Evolutionary conservation across 2,329 filamentous ascomycete genomes (phyloP).

Genomic region (Penicillium freii): DNA sequence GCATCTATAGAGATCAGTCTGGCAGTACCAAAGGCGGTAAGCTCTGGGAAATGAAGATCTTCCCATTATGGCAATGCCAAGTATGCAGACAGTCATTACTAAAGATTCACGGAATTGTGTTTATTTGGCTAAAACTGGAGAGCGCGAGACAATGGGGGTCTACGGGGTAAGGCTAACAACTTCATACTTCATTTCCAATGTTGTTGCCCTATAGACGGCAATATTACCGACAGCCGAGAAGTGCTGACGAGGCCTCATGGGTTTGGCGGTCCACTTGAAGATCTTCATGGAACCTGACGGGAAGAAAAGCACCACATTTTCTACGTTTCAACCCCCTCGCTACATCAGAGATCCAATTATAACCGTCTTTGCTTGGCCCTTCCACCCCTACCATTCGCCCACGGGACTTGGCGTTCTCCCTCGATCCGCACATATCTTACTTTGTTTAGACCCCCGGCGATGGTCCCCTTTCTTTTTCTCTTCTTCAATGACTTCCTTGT

Average conservation of each 20-base stretch:
- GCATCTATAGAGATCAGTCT: not conserved
- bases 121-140: not conserved
- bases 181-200: not conserved
- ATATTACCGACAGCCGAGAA: not conserved
- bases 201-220: not conserved
- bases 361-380: not conserved
- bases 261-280: not conserved
- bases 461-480: not conserved
- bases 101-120: not conserved
- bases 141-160: not conserved
- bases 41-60: not conserved
- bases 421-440: slow-evolving; percentile 1
- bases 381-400: slow-evolving; percentile 1
- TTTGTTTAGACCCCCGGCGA: not conserved
- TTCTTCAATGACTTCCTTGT: not conserved
- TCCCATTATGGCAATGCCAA: not conserved
- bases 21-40: not conserved
- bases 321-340: slow-evolving; percentile 3
- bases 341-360: slow-evolving; percentile 2
- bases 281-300: not conserved
- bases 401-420: not conserved
- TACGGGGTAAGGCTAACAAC: not conserved
- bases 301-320: not conserved
- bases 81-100: not conserved
- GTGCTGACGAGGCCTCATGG: slow-evolving; percentile 4